Percentiles rank a stretch among this genome's conserved stretches.
Evolutionary conservation across 2,329 filamentous ascomycete species (phyloP).

Genomic region (Neonectria hederae): DNA sequence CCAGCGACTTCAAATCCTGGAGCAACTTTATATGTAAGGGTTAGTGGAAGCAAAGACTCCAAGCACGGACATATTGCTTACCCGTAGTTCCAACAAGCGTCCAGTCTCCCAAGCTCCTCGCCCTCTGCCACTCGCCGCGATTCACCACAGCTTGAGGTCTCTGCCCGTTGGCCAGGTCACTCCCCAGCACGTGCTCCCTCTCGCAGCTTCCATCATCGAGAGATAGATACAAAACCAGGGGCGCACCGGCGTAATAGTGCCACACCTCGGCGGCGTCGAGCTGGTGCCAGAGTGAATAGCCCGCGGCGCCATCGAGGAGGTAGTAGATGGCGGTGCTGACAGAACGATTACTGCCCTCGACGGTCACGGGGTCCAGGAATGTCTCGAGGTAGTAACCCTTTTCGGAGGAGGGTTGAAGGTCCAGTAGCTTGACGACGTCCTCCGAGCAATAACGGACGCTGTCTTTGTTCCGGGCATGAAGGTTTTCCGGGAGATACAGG

Average conservation of each 20-base stretch:
- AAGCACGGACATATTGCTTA: background rate
- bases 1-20: constrained; percentile 23
- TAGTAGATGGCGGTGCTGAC: constrained; percentile 63
- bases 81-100: background rate
- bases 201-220: constrained; percentile 51
- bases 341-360: constrained; percentile 48
- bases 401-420: constrained; percentile 56
- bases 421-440: constrained; percentile 55
- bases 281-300: constrained; percentile 60
- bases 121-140: background rate
- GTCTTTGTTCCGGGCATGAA: constrained; percentile 1
- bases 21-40: constrained; percentile 8
- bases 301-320: constrained; percentile 55
- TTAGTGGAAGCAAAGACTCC: background rate
- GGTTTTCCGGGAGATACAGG: constrained; percentile 9
- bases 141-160: constrained; percentile 26
- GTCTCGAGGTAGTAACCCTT: constrained; percentile 61
- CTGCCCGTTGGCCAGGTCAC: constrained; percentile 13
- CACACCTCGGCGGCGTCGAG: constrained; percentile 59
- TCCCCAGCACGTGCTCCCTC: constrained; percentile 20
- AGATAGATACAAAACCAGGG: constrained; percentile 56
- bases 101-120: background rate
- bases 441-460: constrained; percentile 42
- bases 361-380: constrained; percentile 51
- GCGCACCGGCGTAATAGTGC: constrained; percentile 64